These are phyloP conservation scores for Starmerella sp. DNA, from an alignment of 805 yeast species.

Conservation along the genomic window DNA sequence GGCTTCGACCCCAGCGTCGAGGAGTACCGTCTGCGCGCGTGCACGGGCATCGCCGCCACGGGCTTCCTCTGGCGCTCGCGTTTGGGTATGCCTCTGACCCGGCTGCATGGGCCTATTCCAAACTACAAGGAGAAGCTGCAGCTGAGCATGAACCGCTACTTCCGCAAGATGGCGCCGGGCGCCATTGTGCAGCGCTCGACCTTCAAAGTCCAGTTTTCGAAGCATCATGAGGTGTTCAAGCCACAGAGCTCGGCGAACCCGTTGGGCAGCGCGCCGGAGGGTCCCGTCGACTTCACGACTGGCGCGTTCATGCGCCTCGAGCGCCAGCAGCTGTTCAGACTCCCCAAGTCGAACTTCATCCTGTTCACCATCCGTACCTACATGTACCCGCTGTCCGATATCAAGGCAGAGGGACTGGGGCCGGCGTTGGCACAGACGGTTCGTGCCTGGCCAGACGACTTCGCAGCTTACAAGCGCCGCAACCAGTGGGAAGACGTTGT, in stretches of 20 bases:
- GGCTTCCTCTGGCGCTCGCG: slow-evolving; percentile 57
- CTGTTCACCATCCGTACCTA: slow-evolving; percentile 49
- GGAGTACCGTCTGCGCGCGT: slow-evolving; percentile 43
- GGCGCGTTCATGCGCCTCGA: slow-evolving; percentile 49
- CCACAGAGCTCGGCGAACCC: slow-evolving; percentile 35
- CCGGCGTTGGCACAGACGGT: slow-evolving; percentile 53
- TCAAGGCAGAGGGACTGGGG: slow-evolving; percentile 38
- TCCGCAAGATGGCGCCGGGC: slow-evolving; percentile 42
- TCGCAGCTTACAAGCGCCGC: slow-evolving; percentile 52
- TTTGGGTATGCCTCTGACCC: slow-evolving; percentile 44
- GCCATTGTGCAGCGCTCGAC: slow-evolving; percentile 53
- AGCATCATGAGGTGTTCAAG: slow-evolving; percentile 41
- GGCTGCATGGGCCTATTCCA: slow-evolving; percentile 64
- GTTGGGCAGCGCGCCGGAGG: slow-evolving; percentile 27
- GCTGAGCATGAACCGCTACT: slow-evolving; percentile 56
- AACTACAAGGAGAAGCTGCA: slow-evolving; percentile 46
- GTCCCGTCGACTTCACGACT: slow-evolving; percentile 28
- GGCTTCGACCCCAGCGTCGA: slow-evolving; percentile 34
- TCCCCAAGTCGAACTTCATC: slow-evolving; percentile 39
- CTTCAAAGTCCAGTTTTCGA: slow-evolving; percentile 49
- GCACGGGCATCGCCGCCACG: slow-evolving; percentile 53
- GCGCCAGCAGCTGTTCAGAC: slow-evolving; percentile 44
- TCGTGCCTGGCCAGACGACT: slow-evolving; percentile 45
- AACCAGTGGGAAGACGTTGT: slow-evolving; percentile 47
- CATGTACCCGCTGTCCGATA: slow-evolving; percentile 39